Evolutionary conservation across 1,284 basidiomycete genomes (phyloP).

Genomic region (Rhodotorula sp.): DNA sequence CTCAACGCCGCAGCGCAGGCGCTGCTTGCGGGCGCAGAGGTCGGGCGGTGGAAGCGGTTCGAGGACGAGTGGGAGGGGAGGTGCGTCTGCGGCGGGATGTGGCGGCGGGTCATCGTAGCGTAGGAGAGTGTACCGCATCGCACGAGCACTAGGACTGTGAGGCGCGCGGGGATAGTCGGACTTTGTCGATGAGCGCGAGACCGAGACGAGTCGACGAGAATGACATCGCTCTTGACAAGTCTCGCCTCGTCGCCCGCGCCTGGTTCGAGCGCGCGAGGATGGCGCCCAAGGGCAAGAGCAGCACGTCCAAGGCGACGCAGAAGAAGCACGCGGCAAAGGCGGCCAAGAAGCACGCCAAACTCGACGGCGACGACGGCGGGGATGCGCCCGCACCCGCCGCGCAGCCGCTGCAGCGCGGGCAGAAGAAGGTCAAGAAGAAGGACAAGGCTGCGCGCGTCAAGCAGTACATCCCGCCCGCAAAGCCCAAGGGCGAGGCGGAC

Average conservation of each 20-base stretch:
- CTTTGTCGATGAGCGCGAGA: background rate
- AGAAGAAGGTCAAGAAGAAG: constrained; percentile 56
- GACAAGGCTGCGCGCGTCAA: constrained; percentile 61
- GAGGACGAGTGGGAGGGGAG: constrained; percentile 13
- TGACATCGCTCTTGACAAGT: background rate
- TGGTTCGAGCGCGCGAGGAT: background rate
- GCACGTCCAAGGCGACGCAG: constrained; percentile 64
- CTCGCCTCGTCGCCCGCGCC: background rate
- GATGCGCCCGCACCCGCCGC: background rate
- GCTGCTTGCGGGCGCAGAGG: background rate
- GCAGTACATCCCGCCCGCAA: constrained; percentile 79
- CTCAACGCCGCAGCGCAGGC: background rate
- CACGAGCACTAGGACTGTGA: background rate
- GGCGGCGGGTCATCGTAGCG: background rate
- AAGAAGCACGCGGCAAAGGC: constrained; percentile 74
- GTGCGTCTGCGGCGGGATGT: constrained; percentile 28
- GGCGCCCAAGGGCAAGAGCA: constrained; percentile 31
- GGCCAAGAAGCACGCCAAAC: constrained; percentile 55
- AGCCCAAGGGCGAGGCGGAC: constrained; percentile 82
- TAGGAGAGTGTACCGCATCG: background rate
- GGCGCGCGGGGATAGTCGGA: background rate
- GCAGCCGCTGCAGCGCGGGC: constrained; percentile 23
- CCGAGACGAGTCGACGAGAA: background rate
- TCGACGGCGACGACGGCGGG: constrained; percentile 17
- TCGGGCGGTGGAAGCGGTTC: constrained; percentile 9